Conservation (phyloP, 2,329 filamentous ascomycete species). For the Cordyceps fumosorosea region DNA sequence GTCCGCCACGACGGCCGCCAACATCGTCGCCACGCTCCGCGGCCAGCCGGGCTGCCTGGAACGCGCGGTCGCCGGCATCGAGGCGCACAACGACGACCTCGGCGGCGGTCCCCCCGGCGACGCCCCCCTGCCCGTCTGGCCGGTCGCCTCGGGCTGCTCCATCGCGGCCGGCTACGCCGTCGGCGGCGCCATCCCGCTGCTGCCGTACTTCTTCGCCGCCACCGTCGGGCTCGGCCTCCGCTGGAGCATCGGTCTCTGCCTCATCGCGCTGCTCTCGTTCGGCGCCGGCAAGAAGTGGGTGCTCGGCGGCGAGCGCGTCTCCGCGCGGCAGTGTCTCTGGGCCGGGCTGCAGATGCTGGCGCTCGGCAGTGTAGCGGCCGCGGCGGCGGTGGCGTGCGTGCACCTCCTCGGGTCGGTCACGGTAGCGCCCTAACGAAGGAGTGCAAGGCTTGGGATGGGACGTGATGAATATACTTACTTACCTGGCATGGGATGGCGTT, state of each 20-base stretch:
- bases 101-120: neutral
- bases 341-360: conserved; percentile 30
- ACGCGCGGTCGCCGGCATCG: conserved; percentile 18
- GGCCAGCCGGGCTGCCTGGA: conserved; percentile 26
- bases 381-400: conserved; percentile 25
- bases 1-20: conserved; percentile 16
- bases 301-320: conserved; percentile 19
- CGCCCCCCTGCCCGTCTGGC: conserved; percentile 21
- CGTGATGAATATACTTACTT: neutral
- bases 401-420: conserved; percentile 18
- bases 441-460: neutral
- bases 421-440: neutral
- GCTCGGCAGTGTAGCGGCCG: conserved; percentile 27
- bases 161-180: conserved; percentile 57
- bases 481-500: neutral
- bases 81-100: conserved; percentile 13
- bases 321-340: conserved; percentile 19
- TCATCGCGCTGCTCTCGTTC: conserved; percentile 48
- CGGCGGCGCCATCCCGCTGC: conserved; percentile 54
- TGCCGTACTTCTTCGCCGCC: conserved; percentile 52
- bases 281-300: conserved; percentile 48
- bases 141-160: conserved; percentile 47
- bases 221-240: conserved; percentile 37
- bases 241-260: conserved; percentile 48
- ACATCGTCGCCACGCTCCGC: conserved; percentile 22